Evolutionary conservation across 2,329 filamentous ascomycete genomes (phyloP), one percentile per base, ranked within the genome.

Genomic region (Cytospora chrysosperma): DNA sequence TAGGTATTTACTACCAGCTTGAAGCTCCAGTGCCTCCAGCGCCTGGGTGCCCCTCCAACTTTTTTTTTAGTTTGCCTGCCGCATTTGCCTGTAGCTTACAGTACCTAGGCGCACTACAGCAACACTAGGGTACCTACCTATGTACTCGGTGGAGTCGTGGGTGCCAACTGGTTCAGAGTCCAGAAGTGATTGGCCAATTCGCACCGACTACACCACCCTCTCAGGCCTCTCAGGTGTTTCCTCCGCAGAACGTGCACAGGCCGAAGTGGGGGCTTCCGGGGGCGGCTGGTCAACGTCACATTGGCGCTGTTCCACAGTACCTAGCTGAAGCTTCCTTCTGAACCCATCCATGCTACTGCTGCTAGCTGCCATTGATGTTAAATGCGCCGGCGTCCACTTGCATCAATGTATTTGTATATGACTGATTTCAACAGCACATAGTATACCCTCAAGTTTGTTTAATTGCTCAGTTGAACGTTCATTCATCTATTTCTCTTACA

Each of bases 101-200:
- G 28, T 30, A 30, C 28, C 28, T 30, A 30, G 28, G n/a, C n/a
- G n/a, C n/a, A n/a, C n/a, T n/a, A n/a, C n/a, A n/a, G n/a, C n/a
- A n/a, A n/a, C n/a, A n/a, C n/a, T n/a, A n/a, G n/a, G n/a, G 28
- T 30, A 30, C 28, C 9, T 30, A 30, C 28, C 28, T 30, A n/a
- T 12, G 15, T 19, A 43, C n/a, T n/a, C 34, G 27, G 43, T 55
- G 58, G 58, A n/a, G 51, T 55, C 37, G n/a, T n/a, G n/a, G 50
- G 43, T 34, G 51, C 28, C n/a, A 40, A 54, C 49, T 30, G 28
- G 28, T 4, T 30, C 9, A 47, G n/a, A 21, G 30, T 37, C 30
- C 51, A 55, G 58, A 53, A 53, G 37, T 55, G 59, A 61, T 61
- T 59, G 49, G 61, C 61, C 61, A 63, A 63, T 63, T 49, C n/a